These are phyloP conservation scores for Chloropicon primus DNA, from an alignment of 139 green algal species.

Conservation along the genomic window DNA sequence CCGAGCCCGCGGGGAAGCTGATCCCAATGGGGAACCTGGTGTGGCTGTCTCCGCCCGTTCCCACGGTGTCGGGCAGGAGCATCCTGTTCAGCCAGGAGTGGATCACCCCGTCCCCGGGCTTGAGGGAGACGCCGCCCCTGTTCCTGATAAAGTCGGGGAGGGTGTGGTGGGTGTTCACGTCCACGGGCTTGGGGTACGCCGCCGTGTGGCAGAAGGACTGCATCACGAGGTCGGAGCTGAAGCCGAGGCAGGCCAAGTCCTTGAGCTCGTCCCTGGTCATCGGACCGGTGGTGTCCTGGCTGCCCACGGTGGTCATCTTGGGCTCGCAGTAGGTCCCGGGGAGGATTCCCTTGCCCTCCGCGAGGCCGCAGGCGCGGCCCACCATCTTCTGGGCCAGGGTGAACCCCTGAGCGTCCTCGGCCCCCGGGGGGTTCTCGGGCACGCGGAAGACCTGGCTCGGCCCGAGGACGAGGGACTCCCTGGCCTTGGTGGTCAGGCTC, in stretches of 20 bases:
- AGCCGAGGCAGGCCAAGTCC: slow-evolving; percentile 18
- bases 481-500: slow-evolving; percentile 9
- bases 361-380: slow-evolving; percentile 11
- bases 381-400: slow-evolving; percentile 23
- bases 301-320: slow-evolving; percentile 16
- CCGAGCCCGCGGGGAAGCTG: slow-evolving; percentile 16
- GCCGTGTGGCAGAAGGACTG: slow-evolving; percentile 24
- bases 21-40: slow-evolving; percentile 22
- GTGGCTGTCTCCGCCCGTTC: slow-evolving; percentile 18
- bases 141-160: slow-evolving; percentile 19
- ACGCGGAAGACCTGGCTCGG: slow-evolving; percentile 5
- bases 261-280: slow-evolving; percentile 22
- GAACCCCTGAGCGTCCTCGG: slow-evolving; percentile 8
- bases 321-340: slow-evolving; percentile 20
- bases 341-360: slow-evolving; percentile 6
- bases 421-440: not conserved
- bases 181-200: slow-evolving; percentile 21
- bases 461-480: slow-evolving; percentile 1
- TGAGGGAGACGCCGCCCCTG: slow-evolving; percentile 12
- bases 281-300: slow-evolving; percentile 19
- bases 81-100: slow-evolving; percentile 22
- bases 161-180: slow-evolving; percentile 19
- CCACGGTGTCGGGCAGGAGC: slow-evolving; percentile 20
- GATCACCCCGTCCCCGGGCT: slow-evolving; percentile 17
- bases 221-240: slow-evolving; percentile 18